A percentile compares a stretch with the other conserved stretches of the same genome.
phyloP scores from a whole-genome alignment of 192 early-diverging fungal genomes.

The Linderina pennispora region DNA sequence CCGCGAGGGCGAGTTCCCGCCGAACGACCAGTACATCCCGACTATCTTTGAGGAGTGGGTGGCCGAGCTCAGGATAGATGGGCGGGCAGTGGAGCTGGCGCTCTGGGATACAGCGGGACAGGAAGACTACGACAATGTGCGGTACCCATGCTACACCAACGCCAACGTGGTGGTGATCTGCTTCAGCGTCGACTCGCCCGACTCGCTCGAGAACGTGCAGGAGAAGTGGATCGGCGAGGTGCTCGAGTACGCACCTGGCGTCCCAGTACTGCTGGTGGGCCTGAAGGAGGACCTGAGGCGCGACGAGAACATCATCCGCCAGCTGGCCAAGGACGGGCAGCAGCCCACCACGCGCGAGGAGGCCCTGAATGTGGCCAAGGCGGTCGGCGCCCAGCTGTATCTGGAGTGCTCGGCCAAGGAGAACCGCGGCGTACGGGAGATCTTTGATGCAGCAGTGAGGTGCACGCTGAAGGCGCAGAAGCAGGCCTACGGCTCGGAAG shows the following conservation, averaged over 20 bases:
- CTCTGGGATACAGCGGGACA: slow-evolving; percentile 98
- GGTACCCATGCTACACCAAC: slow-evolving; percentile 87
- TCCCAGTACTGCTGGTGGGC: slow-evolving; percentile 29
- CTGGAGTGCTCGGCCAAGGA: slow-evolving; percentile 87
- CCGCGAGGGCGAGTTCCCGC: slow-evolving; percentile 76
- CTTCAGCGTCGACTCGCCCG: slow-evolving; percentile 84
- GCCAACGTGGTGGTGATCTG: slow-evolving; percentile 90
- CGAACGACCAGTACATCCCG: slow-evolving; percentile 62
- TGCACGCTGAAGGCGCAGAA: slow-evolving; percentile 16
- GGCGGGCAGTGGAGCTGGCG: slow-evolving; percentile 80
- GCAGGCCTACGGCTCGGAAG: slow-evolving; percentile 4
- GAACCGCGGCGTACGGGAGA: slow-evolving; percentile 73
- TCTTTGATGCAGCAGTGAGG: slow-evolving; percentile 69
- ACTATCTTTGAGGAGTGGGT: slow-evolving; percentile 96
- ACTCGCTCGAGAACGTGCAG: slow-evolving; percentile 74
- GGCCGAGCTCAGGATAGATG: slow-evolving; percentile 83
- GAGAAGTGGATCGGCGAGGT: slow-evolving; percentile 42
- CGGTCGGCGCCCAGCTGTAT: slow-evolving; percentile 84
- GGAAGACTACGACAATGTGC: slow-evolving; percentile 93
- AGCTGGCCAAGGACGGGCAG: slow-evolving; percentile 39
- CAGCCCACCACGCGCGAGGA: slow-evolving; percentile 43
- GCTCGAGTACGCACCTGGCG: slow-evolving; percentile 25
- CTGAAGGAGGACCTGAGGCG: slow-evolving; percentile 47
- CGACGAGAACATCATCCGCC: slow-evolving; percentile 25
- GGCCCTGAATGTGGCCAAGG: slow-evolving; percentile 69